A percentile compares a stretch with the other conserved stretches of the same genome.
Conservation (phyloP, 305 asterid species). For the Solanum hybrid region DNA sequence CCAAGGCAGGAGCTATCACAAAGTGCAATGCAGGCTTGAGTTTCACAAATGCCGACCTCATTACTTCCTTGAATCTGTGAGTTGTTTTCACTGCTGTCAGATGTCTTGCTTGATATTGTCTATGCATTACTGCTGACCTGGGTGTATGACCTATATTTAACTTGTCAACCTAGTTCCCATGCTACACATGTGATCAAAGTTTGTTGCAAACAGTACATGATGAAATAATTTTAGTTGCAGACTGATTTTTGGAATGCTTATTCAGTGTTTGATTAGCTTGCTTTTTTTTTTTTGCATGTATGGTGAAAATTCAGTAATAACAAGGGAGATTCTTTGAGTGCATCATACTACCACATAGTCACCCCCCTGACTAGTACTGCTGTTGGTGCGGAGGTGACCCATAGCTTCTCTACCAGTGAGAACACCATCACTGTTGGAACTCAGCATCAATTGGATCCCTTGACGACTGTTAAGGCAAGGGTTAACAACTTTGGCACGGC, state of each 20-base stretch:
- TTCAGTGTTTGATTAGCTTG: not conserved
- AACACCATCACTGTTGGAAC: conserved; percentile 45
- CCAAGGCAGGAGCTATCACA: conserved; percentile 14
- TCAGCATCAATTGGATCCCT: conserved; percentile 43
- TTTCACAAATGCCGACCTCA: conserved; percentile 15
- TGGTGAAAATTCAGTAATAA: conserved; percentile 31
- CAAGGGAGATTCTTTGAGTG: conserved; percentile 41
- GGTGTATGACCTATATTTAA: not conserved
- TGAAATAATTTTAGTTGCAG: not conserved
- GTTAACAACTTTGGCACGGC: conserved; percentile 43
- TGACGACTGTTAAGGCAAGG: conserved; percentile 49
- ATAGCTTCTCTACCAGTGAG: conserved; percentile 38
- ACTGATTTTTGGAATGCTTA: not conserved
- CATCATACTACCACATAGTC: conserved; percentile 45
- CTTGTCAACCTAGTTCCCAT: not conserved
- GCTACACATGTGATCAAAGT: not conserved
- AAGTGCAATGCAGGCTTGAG: conserved; percentile 16
- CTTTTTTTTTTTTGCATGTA: not conserved
- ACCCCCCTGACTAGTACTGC: conserved; percentile 38
- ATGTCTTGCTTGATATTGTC: not conserved
- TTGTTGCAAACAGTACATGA: not conserved
- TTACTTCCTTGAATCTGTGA: conserved; percentile 19
- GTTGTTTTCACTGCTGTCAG: not conserved
- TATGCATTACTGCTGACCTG: not conserved
- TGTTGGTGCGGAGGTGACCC: conserved; percentile 48